phyloP scores from a whole-genome alignment of 495 filamentous ascomycete genomes.

The Penicilliopsis zonata region DNA sequence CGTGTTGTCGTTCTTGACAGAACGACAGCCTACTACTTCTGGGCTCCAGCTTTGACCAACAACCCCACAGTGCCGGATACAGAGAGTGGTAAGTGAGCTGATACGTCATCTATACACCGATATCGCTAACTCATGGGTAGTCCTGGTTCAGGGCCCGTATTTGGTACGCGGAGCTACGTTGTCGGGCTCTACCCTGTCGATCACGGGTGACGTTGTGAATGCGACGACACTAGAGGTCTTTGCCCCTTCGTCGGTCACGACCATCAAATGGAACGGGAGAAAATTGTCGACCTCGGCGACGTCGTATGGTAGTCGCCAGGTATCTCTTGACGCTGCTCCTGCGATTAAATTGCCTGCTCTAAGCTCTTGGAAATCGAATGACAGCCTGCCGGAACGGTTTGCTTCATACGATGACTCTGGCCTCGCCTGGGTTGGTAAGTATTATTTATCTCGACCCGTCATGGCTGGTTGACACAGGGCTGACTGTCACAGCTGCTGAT shows the following conservation, averaged over 20 bases:
- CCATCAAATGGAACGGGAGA: constrained; percentile 46
- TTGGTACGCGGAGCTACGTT: constrained; percentile 51
- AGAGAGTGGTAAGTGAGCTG: constrained; percentile 30
- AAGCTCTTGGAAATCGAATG: constrained; percentile 48
- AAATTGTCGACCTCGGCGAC: constrained; percentile 21
- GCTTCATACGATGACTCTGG: constrained; percentile 47
- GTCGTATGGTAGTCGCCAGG: constrained; percentile 35
- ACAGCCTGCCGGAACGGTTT: constrained; percentile 57
- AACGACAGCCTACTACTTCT: constrained; percentile 39
- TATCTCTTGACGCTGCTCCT: constrained; percentile 28
- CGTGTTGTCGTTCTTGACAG: constrained; percentile 40
- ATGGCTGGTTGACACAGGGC: neutral
- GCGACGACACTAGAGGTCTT: constrained; percentile 51
- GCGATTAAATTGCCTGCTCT: constrained; percentile 41
- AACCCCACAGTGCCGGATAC: constrained; percentile 35
- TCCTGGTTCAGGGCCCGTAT: constrained; percentile 50
- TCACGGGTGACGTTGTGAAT: constrained; percentile 54
- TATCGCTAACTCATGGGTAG: constrained; percentile 8
- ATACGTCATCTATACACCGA: neutral
- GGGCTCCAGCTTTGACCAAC: constrained; percentile 40
- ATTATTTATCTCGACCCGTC: neutral
- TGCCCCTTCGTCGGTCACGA: constrained; percentile 33
- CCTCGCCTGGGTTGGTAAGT: constrained; percentile 41
- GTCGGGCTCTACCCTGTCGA: constrained; percentile 29
- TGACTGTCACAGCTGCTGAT: constrained; percentile 34